These are phyloP conservation scores for Ceratobasidium sp. DNA, from an alignment of 1,284 basidiomycete genomes.

Conservation along the genomic window DNA sequence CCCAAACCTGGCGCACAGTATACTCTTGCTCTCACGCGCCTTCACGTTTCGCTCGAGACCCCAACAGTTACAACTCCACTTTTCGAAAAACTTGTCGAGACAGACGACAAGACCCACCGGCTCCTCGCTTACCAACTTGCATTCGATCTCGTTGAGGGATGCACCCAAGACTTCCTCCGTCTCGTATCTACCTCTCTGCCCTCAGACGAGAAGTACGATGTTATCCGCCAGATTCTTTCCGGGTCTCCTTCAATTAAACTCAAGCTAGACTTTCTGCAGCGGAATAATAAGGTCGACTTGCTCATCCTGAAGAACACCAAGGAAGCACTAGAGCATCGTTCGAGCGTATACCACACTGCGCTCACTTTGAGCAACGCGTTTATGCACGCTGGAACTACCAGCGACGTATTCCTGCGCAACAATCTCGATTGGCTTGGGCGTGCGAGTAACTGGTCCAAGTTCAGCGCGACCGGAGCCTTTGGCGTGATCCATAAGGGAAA, in stretches of 20 bases:
- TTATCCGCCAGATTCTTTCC: constrained; percentile 83
- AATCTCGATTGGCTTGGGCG: constrained; percentile 95
- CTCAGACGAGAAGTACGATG: constrained; percentile 70
- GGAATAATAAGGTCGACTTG: constrained; percentile 93
- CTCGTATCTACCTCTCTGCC: constrained; percentile 37
- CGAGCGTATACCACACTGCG: constrained; percentile 96
- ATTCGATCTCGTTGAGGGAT: constrained; percentile 94
- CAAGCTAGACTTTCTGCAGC: constrained; percentile 93
- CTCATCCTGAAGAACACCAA: constrained; percentile 93
- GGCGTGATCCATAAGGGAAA: constrained; percentile 98
- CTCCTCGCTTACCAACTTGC: constrained; percentile 92
- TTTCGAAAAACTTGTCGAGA: constrained; percentile 74
- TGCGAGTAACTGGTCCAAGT: constrained; percentile 97
- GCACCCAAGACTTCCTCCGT: constrained; percentile 89
- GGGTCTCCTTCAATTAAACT: constrained; percentile 92
- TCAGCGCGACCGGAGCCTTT: constrained; percentile 93
- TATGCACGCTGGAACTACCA: constrained; percentile 95
- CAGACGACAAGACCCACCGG: constrained; percentile 67
- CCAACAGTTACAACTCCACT: constrained; percentile 80
- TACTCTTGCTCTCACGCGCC: constrained; percentile 83
- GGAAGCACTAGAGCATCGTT: constrained; percentile 92
- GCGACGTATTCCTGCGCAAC: constrained; percentile 91
- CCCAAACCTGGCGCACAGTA: constrained; percentile 81
- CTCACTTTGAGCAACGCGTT: constrained; percentile 96
- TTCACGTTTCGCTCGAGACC: constrained; percentile 89